Evolutionary conservation across 2,329 filamentous ascomycete genomes (phyloP).

Genomic region (Anisogramma anomala): DNA sequence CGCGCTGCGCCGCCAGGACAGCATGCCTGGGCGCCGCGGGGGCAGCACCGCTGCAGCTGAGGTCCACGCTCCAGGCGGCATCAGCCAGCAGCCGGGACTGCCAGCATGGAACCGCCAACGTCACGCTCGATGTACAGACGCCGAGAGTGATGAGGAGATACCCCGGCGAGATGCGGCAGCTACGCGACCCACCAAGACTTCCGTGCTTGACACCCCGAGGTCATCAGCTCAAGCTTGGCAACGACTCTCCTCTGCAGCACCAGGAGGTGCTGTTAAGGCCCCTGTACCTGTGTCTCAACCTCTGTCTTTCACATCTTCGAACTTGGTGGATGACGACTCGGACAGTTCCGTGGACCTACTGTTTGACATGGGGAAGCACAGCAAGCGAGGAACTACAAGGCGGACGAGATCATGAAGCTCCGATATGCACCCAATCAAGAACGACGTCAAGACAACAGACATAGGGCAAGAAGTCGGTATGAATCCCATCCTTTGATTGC

Average conservation of each 20-base stretch:
- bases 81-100: background rate
- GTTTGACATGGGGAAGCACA: conserved; percentile 7
- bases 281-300: background rate
- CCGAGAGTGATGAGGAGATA: too few relatives aligned
- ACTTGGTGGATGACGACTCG: background rate
- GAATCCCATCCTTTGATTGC: background rate
- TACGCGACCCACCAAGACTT: background rate
- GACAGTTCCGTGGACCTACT: conserved; percentile 9
- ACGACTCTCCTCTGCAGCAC: background rate
- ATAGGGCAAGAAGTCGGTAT: background rate
- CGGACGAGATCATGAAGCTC: background rate
- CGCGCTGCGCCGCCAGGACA: conserved; percentile 13
- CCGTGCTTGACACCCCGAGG: background rate
- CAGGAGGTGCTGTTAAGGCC: background rate
- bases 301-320: background rate
- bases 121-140: too few relatives aligned
- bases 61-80: background rate
- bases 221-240: background rate
- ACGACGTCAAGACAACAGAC: background rate
- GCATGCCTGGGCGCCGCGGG: background rate
- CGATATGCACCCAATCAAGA: background rate
- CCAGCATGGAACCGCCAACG: too few relatives aligned
- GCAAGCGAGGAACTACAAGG: conserved; percentile 1
- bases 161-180: too few relatives aligned
- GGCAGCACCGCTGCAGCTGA: too few relatives aligned